Base-by-base conservation (phyloP, 345 rosid genomes). In the Euphorbia tirucalli region DNA sequence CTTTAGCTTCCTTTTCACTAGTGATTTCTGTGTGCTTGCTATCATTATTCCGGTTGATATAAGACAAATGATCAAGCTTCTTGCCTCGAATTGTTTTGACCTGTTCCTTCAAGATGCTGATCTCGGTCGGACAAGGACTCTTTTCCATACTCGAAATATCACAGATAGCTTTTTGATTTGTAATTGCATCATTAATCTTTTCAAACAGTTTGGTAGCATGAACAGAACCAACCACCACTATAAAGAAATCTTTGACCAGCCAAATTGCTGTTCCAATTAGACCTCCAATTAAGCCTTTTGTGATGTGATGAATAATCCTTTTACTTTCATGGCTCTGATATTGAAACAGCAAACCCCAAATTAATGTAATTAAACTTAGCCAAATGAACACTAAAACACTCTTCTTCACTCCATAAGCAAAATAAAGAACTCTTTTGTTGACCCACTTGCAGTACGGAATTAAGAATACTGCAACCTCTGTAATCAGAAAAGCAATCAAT, bases 341-440 rank as follows among this genome's bases (percentile, higher is more conserved):
- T 18, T 44, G 49, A 74, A 87, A 77, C 77, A 85, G 52, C 70
- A 85, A 65, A 8, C 16, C 49, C 49, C 49, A 44, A 11, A 18
- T 18, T 11, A 44, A 44, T 8, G 16, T 18, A 11, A 44, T 18
- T 18, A 44, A 11, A 13, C 18, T 44, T 11, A 44, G 49, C 49
- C 49, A 44, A 44, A 44, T 44, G 15, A 44, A 44, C 3, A 11
- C 49, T 57, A 76, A 76, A 31, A 84, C 85, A 77, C 88, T 87
- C 68, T 27, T 76, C 66, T 77, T 82, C 78, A 87, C 15, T 32
- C 93, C 87, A 57, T 71, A 78, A 27, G 86, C 85, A 71, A 86
- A 88, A 75, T 88, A 88, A 41, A 88, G 56, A 64, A 87, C 89
- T 74, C 84, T 84, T 71, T 87, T 85, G 73, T 78, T 81, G 24